phyloP scores from a whole-genome alignment of 2,329 filamentous ascomycete species.

The Xylogone sp. region DNA sequence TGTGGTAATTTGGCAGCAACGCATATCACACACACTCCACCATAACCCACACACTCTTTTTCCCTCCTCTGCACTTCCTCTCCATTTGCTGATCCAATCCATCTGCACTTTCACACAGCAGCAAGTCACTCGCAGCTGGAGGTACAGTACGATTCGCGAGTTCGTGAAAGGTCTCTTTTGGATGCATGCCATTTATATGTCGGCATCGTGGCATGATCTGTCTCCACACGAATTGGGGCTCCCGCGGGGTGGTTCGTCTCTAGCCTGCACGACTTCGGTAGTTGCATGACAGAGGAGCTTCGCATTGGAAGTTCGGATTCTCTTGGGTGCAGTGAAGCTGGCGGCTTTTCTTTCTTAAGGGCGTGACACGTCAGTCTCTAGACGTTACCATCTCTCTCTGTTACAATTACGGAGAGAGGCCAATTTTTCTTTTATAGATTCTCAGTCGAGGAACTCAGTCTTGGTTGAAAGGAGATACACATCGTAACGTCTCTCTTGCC shows the following conservation, averaged over 20 bases:
- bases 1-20: too few species aligned
- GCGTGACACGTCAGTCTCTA: slow-evolving; percentile 26
- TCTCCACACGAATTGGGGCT: slow-evolving; percentile 14
- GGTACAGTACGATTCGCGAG: slow-evolving; percentile 23
- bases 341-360: neutral
- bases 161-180: slow-evolving; percentile 6
- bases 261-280: slow-evolving; percentile 17
- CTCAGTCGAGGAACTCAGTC: neutral
- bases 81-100: neutral
- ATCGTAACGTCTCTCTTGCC: neutral
- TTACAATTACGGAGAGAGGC: too few species aligned
- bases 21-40: too few species aligned
- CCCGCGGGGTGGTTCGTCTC: slow-evolving; percentile 17
- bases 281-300: slow-evolving; percentile 17
- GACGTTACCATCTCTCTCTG: neutral
- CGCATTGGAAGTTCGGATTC: slow-evolving; percentile 19
- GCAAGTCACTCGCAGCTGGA: slow-evolving; percentile 14
- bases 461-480: neutral
- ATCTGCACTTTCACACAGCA: slow-evolving; percentile 16
- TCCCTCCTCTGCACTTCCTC: neutral
- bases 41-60: too few species aligned
- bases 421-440: neutral
- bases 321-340: slow-evolving; percentile 11
- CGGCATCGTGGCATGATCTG: slow-evolving; percentile 24
- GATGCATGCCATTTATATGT: slow-evolving; percentile 19